Base-by-base conservation (phyloP, 1,284 basidiomycete species). In the Heterobasidion parviporum region DNA sequence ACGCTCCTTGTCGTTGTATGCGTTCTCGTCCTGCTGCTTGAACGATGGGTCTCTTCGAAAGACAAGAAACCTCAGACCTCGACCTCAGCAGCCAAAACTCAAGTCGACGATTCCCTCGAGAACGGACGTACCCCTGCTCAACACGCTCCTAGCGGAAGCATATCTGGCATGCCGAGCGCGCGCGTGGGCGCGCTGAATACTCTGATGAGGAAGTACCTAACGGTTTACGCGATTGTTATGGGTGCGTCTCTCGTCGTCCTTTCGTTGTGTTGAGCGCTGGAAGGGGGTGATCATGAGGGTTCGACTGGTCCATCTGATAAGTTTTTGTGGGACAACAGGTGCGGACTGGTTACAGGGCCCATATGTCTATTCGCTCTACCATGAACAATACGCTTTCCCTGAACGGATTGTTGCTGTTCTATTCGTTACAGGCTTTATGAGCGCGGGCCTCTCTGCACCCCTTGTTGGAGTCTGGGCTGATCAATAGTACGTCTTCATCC, bases 291-390 rank as follows among this genome's bases (percentile, higher is more conserved):
- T 12, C 38, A 41, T 8, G 7, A 26, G 4, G 26, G 26, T 26
- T 26, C 26, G 26, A 26, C 26, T 5, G 26, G 26, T 6, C 26
- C 26, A 26, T 26, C 26, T 26, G 26, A 26, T 26, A 26, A 5
- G 26, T 26, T 26, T 26, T 26, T 26, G 26, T 26, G 26, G 26
- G 26, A 26, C 16, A 26, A 47, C 60, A 87, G 86, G 80, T 56
- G 83, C 86, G 57, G 86, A 89, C 65, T 89, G 86, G 87, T 72
- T 89, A n/a, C 85, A 89, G 66, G 86, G 86, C 0, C 86, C 86
- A 26, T 89, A 88, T 61, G 73, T 87, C 0, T 89, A 88, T 63
- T 85, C 83, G 18, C 70, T 88, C 0, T 89, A 89, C 65, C 74
- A 75, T 52, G 83, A 87, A 52, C 83, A 88, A 62, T 87, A 88